Percentiles rank a stretch among this genome's conserved stretches.
Conservation (phyloP, 2,329 filamentous ascomycete species). For the Aureobasidium zeae region DNA sequence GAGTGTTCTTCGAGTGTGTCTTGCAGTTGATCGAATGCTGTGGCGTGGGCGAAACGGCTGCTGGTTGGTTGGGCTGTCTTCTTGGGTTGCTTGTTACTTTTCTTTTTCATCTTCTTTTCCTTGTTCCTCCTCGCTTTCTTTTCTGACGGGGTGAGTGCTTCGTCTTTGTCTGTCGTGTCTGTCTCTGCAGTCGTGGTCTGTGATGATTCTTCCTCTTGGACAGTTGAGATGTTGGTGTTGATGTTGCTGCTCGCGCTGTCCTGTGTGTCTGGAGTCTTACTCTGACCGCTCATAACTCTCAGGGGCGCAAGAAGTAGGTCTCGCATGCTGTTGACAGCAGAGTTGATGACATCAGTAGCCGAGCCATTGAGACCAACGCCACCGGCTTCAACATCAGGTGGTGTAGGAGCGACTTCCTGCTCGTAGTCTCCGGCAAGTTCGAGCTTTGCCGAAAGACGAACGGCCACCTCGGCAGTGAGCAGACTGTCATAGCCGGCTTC, state of each 20-base stretch:
- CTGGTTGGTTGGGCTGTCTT: conserved; percentile 5
- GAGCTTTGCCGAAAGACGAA: conserved; percentile 46
- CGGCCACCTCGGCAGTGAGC: conserved; percentile 50
- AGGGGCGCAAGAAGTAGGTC: conserved; percentile 5
- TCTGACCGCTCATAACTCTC: conserved; percentile 4
- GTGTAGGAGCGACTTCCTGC: conserved; percentile 18
- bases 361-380: conserved; percentile 16
- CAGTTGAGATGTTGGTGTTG: not conserved
- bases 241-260: not conserved
- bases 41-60: conserved; percentile 25
- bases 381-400: conserved; percentile 17
- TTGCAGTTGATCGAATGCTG: conserved; percentile 25
- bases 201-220: too few species aligned
- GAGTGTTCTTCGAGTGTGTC: conserved; percentile 20
- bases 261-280: not conserved
- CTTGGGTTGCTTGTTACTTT: conserved; percentile 9
- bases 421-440: conserved; percentile 32
- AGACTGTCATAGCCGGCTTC: conserved; percentile 57
- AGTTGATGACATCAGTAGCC: not conserved
- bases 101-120: conserved; percentile 18
- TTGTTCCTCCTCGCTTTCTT: too few species aligned
- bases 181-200: not conserved
- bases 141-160: not conserved
- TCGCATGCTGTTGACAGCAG: conserved; percentile 8
- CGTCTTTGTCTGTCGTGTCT: not conserved